These are phyloP conservation scores for Ensete glaucum DNA, from an alignment of 176 grass and related monocot genomes.

Conservation along the genomic window DNA sequence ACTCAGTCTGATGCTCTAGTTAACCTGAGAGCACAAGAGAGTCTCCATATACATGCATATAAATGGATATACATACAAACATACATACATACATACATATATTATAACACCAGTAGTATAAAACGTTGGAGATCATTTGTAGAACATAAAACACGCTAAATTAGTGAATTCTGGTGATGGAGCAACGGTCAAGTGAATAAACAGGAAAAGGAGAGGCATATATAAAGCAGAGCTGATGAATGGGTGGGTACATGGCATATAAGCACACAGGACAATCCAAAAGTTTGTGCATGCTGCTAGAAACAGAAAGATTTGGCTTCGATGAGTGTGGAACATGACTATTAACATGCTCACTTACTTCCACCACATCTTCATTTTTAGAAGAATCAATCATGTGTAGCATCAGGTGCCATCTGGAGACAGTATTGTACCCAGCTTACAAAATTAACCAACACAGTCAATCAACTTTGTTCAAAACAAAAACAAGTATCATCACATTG, in stretches of 20 bases:
- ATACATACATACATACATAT: not conserved
- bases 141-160: not conserved
- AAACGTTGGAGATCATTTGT: not conserved
- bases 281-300: constrained; percentile 75
- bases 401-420: constrained; percentile 47
- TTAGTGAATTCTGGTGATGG: not conserved
- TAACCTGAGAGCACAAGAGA: no score
- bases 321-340: constrained; percentile 54
- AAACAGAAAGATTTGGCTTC: constrained; percentile 62
- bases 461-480: not conserved
- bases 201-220: not conserved
- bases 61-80: no score
- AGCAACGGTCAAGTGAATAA: not conserved
- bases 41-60: no score
- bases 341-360: constrained; percentile 51
- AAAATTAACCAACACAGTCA: not conserved
- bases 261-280: constrained; percentile 92
- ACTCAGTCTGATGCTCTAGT: no score
- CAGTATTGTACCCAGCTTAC: not conserved
- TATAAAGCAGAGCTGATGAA: constrained; percentile 59
- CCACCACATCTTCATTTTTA: constrained; percentile 67
- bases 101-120: not conserved
- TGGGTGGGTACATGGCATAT: constrained; percentile 97
- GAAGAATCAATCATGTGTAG: constrained; percentile 54
- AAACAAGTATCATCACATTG: not conserved